phyloP scores from a whole-genome alignment of 1,139 yeast genomes.

The Hansenula sp. region DNA sequence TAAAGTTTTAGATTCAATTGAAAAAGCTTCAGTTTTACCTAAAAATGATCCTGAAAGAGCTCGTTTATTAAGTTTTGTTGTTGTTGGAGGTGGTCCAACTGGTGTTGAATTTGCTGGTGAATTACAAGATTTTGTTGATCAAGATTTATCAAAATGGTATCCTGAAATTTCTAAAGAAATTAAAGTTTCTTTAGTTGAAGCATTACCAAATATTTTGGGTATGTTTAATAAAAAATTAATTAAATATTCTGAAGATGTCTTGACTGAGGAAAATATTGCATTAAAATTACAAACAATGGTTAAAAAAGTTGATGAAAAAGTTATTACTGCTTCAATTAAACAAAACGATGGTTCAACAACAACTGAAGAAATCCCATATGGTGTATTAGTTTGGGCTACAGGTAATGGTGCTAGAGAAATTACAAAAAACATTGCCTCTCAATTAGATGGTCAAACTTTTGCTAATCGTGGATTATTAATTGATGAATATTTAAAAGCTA shows the following conservation, averaged over 20 bases:
- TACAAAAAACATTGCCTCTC: conserved; percentile 59
- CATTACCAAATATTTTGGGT: conserved; percentile 84
- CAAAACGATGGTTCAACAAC: conserved; percentile 58
- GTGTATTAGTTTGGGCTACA: conserved; percentile 94
- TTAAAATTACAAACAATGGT: conserved; percentile 84
- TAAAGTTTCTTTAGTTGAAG: conserved; percentile 82
- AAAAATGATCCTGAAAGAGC: conserved; percentile 73
- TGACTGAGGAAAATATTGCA: conserved; percentile 73
- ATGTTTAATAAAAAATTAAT: conserved; percentile 83
- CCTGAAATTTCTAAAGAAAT: conserved; percentile 82
- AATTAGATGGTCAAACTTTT: conserved; percentile 74
- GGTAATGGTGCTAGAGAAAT: conserved; percentile 90
- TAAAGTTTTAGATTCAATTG: conserved; percentile 75
- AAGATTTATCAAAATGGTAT: conserved; percentile 84
- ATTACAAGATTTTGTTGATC: conserved; percentile 88
- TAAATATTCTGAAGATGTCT: conserved; percentile 78
- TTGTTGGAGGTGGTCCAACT: conserved; percentile 96
- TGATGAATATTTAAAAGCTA: conserved; percentile 75
- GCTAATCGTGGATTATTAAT: conserved; percentile 88
- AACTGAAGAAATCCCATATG: conserved; percentile 72
- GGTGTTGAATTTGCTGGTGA: conserved; percentile 98
- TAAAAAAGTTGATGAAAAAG: conserved; percentile 69
- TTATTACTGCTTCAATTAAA: conserved; percentile 67
- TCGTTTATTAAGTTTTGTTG: conserved; percentile 76
- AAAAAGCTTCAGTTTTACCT: conserved; percentile 76